Evolutionary conservation across 176 grass and related monocot genomes (phyloP).

Genomic region (Triticum dicoccoides): DNA sequence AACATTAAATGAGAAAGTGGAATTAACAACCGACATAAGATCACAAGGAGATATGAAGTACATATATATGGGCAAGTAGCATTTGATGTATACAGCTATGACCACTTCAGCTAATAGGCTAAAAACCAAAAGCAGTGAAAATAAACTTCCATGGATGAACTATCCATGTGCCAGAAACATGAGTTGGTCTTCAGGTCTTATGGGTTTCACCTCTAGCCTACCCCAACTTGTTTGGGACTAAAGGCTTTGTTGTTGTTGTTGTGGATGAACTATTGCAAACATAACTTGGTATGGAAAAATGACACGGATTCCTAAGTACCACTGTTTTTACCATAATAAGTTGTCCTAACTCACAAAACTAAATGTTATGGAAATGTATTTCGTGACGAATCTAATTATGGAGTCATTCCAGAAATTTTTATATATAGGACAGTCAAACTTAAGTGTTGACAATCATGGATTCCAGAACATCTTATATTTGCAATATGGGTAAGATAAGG

Average conservation of each 20-base stretch:
- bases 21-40: slow-evolving; percentile 26
- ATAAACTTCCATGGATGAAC: slow-evolving; percentile 11
- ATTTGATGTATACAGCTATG: not conserved
- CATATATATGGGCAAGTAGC: not conserved
- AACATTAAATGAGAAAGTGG: slow-evolving; percentile 16
- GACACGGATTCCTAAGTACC: not conserved
- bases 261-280: slow-evolving; percentile 1
- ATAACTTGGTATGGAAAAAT: not conserved
- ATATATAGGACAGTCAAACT: not conserved
- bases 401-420: not conserved
- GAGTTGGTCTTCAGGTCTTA: too few relatives aligned
- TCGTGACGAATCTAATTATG: not conserved
- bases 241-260: too few relatives aligned
- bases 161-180: not conserved
- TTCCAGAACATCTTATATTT: not conserved
- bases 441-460: not conserved
- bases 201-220: too few relatives aligned
- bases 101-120: not conserved
- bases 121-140: slow-evolving; percentile 15
- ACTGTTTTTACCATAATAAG: not conserved
- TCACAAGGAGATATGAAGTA: slow-evolving; percentile 18
- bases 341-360: not conserved
- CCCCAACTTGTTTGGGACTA: too few relatives aligned
- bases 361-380: not conserved
- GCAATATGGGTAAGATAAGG: not conserved